Evolutionary conservation across 371 early-diverging fungal genomes (phyloP).

Genomic region (Mycotypha africana): DNA sequence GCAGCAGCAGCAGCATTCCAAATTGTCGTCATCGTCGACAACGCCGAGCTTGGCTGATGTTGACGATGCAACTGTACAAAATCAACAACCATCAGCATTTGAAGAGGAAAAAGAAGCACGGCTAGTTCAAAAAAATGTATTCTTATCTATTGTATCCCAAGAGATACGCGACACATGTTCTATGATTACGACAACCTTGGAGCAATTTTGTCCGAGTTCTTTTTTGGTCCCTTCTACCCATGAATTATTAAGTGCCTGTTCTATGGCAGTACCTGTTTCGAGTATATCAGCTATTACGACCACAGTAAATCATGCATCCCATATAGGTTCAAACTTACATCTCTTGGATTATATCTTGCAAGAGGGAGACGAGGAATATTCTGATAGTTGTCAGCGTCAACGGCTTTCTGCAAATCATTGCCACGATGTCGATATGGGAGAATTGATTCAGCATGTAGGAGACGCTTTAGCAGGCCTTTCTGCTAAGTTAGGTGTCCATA

Average conservation of each 20-base stretch:
- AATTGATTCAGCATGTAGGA: slow-evolving; percentile 56
- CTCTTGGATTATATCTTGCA: slow-evolving; percentile 13
- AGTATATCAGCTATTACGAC: slow-evolving; percentile 43
- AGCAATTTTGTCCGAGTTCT: slow-evolving; percentile 43
- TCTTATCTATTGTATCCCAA: slow-evolving; percentile 35
- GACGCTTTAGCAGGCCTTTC: slow-evolving; percentile 61
- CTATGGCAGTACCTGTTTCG: slow-evolving; percentile 47
- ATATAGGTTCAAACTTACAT: slow-evolving; percentile 31
- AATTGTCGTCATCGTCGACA: no score
- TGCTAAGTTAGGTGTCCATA: slow-evolving; percentile 49
- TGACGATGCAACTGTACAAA: no score
- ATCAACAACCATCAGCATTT: no score
- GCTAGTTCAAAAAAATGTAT: no score
- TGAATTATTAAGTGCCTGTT: slow-evolving; percentile 48
- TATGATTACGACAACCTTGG: slow-evolving; percentile 46
- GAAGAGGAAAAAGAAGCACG: no score
- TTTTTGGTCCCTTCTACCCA: slow-evolving; percentile 32
- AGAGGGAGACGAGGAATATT: slow-evolving; percentile 6
- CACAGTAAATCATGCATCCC: slow-evolving; percentile 33
- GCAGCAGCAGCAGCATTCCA: no score
- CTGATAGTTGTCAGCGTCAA: no score
- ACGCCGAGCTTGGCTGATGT: no score
- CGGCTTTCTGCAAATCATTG: slow-evolving; percentile 5
- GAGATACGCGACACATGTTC: slow-evolving; percentile 48
- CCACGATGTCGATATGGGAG: slow-evolving; percentile 54